Conservation (phyloP, 768 basidiomycete genomes). For the Kwoniella sp. region DNA sequence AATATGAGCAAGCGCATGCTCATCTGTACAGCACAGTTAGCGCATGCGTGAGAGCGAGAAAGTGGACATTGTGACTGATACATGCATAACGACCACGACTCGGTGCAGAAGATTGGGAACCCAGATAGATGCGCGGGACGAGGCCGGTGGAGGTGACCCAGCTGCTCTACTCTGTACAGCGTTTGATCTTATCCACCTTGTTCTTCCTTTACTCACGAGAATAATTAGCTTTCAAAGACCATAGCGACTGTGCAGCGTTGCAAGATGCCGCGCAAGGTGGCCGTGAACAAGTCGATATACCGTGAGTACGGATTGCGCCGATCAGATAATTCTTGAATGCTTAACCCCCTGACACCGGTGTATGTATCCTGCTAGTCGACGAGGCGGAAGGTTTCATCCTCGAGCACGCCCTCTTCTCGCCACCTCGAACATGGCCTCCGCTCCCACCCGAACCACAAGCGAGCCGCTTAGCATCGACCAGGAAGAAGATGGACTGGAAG, state of each 20-base stretch:
- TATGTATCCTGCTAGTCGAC: constrained; percentile 31
- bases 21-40: no score
- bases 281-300: constrained; percentile 34
- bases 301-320: constrained; percentile 19
- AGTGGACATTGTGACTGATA: no score
- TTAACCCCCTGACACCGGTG: no score
- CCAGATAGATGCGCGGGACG: no score
- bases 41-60: no score
- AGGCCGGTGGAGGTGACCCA: no score
- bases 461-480: constrained; percentile 22
- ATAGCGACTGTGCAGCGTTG: neutral
- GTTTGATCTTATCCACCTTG: neutral
- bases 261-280: constrained; percentile 36
- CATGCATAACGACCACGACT: no score
- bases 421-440: constrained; percentile 48
- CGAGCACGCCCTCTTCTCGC: constrained; percentile 45
- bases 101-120: no score
- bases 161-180: no score
- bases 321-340: neutral
- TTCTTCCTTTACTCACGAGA: neutral
- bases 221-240: neutral
- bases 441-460: constrained; percentile 25
- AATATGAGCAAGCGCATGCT: no score
- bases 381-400: constrained; percentile 52
- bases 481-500: constrained; percentile 50